A percentile compares a stretch with the other conserved stretches of the same genome.
These are phyloP conservation scores for Dorcoceras hygrometricum DNA, from an alignment of 257 asterid genomes.

Conservation along the genomic window DNA sequence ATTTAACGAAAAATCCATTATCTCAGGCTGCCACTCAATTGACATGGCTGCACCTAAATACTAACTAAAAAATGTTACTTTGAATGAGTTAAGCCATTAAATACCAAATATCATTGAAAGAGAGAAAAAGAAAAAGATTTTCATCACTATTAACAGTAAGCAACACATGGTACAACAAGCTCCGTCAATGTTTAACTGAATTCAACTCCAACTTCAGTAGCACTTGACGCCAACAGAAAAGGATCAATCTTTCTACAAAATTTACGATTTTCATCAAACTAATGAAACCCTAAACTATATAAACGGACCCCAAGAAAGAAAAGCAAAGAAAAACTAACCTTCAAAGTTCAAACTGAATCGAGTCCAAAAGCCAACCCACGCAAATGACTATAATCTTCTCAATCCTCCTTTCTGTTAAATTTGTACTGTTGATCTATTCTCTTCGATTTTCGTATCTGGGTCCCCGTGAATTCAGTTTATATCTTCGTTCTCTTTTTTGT, in stretches of 20 bases:
- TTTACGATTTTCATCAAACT: background rate
- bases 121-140: background rate
- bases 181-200: background rate
- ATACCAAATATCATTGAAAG: background rate
- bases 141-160: background rate
- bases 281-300: background rate
- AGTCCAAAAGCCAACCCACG: background rate
- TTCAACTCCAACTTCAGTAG: background rate
- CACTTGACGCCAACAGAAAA: conserved; percentile 8
- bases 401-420: too few species aligned
- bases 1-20: background rate
- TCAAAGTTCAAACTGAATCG: background rate
- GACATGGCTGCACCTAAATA: background rate
- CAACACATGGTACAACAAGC: background rate
- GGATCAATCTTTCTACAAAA: background rate
- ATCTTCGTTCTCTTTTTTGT: too few species aligned
- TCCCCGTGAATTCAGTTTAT: too few species aligned
- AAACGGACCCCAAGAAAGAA: background rate
- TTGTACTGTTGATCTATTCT: too few species aligned
- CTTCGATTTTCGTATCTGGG: too few species aligned
- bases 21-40: background rate
- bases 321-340: background rate
- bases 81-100: background rate
- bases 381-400: too few species aligned
- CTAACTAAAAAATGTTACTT: background rate